Evolutionary conservation across 2,329 filamentous ascomycete species (phyloP).

Genomic region (Penicillium sp.): DNA sequence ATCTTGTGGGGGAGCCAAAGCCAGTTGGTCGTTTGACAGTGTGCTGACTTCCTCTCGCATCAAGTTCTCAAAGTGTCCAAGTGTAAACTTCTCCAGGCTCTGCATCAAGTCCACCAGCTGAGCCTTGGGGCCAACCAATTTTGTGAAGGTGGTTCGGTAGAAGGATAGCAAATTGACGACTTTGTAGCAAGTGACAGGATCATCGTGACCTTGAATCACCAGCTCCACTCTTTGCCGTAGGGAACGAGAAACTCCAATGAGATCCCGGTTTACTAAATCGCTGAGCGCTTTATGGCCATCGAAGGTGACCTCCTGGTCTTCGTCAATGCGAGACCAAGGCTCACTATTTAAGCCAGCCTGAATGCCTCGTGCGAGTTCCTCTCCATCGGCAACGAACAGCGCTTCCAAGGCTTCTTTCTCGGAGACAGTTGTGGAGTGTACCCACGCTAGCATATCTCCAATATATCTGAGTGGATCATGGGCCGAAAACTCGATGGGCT

Average conservation of each 20-base stretch:
- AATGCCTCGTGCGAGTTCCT: slow-evolving; percentile 81
- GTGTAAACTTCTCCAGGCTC: slow-evolving; percentile 70
- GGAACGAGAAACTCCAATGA: slow-evolving; percentile 77
- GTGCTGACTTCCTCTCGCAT: slow-evolving; percentile 71
- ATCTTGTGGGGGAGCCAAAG: slow-evolving; percentile 69
- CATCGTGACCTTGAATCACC: slow-evolving; percentile 88
- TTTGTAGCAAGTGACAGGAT: slow-evolving; percentile 84
- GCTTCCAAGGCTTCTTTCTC: slow-evolving; percentile 90
- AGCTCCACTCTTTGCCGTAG: slow-evolving; percentile 88
- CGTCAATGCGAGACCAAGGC: slow-evolving; percentile 71
- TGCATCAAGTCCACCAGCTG: slow-evolving; percentile 68
- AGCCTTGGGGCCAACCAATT: slow-evolving; percentile 70
- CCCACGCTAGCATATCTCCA: slow-evolving; percentile 97
- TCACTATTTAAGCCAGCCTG: slow-evolving; percentile 78
- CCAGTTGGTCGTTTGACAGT: slow-evolving; percentile 69
- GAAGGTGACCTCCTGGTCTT: slow-evolving; percentile 61
- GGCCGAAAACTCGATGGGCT: slow-evolving; percentile 91
- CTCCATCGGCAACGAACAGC: slow-evolving; percentile 85
- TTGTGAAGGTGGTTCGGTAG: slow-evolving; percentile 82
- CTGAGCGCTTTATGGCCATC: slow-evolving; percentile 80
- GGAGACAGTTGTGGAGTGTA: slow-evolving; percentile 89
- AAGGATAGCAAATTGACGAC: slow-evolving; percentile 86
- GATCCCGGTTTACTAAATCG: slow-evolving; percentile 81
- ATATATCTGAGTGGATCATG: slow-evolving; percentile 91
- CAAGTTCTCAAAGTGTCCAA: slow-evolving; percentile 78